phyloP scores from a whole-genome alignment of 2,329 filamentous ascomycete genomes.

The Lojkania enalia region DNA sequence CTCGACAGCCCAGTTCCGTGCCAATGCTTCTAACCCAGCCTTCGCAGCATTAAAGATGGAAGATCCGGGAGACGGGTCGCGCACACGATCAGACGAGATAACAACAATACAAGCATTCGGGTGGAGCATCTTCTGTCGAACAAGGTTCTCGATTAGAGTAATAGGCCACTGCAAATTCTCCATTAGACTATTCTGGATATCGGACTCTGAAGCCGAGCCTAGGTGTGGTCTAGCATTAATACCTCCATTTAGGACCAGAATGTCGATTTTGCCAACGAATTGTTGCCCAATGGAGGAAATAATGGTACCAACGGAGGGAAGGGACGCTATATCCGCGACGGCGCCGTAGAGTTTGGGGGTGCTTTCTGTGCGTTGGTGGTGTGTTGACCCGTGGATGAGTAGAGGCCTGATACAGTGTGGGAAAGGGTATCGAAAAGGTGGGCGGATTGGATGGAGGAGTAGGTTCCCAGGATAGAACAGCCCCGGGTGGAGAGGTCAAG shows the following conservation, averaged over 20 bases:
- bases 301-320: conserved; percentile 17
- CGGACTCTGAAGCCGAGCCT: conserved; percentile 13
- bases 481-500: conserved; percentile 34
- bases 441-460: conserved; percentile 26
- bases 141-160: conserved; percentile 26
- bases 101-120: conserved; percentile 24
- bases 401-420: conserved; percentile 22
- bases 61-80: conserved; percentile 16
- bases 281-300: conserved; percentile 13
- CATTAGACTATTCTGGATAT: conserved; percentile 20
- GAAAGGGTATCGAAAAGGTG: conserved; percentile 30
- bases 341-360: conserved; percentile 21
- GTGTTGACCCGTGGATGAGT: no score
- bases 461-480: conserved; percentile 35
- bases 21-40: conserved; percentile 26
- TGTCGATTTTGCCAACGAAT: conserved; percentile 26
- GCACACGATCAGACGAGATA: conserved; percentile 24
- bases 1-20: conserved; percentile 27
- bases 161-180: conserved; percentile 29
- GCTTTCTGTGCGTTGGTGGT: background rate
- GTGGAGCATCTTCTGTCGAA: conserved; percentile 18
- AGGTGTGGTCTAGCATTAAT: conserved; percentile 14
- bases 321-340: conserved; percentile 26
- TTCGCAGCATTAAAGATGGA: conserved; percentile 24
- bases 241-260: conserved; percentile 29